Percentiles rank a stretch among this genome's conserved stretches.
Conservation (phyloP, 2,329 filamentous ascomycete genomes). For the Trichoderma atrobrunneum region DNA sequence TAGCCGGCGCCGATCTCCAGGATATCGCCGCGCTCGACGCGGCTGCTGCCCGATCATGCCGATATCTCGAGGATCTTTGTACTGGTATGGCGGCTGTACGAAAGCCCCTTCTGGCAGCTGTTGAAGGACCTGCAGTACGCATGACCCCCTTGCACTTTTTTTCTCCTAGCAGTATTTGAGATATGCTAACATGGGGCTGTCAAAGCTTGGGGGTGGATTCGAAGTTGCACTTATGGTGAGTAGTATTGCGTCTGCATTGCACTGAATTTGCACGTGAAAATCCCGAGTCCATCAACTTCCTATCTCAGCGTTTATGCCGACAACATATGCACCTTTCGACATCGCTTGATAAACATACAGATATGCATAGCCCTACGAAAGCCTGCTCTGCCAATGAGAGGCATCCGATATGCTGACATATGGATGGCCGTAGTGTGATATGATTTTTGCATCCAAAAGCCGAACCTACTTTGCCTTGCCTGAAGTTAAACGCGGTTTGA, state of each 20-base stretch:
- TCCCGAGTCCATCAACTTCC: not conserved
- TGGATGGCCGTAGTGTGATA: conserved; percentile 33
- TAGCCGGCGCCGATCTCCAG: conserved; percentile 37
- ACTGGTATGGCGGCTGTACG: conserved; percentile 33
- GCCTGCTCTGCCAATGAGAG: not conserved
- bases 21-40: conserved; percentile 36
- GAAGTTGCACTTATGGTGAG: conserved; percentile 47
- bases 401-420: not conserved
- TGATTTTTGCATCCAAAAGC: conserved; percentile 37
- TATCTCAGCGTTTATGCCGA: not conserved
- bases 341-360: conserved; percentile 9
- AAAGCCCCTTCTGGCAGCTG: conserved; percentile 49
- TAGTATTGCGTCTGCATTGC: conserved; percentile 10
- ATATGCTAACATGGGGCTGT: conserved; percentile 17
- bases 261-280: not conserved
- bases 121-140: conserved; percentile 50
- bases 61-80: conserved; percentile 43
- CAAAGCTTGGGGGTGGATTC: conserved; percentile 49
- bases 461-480: conserved; percentile 38
- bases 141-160: not conserved
- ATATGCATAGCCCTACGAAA: conserved; percentile 4
- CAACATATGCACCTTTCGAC: not conserved
- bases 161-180: not conserved
- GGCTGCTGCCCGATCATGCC: conserved; percentile 31
- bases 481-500: conserved; percentile 40